These are phyloP conservation scores for Simmondsia chinensis DNA, from an alignment of 148 eudicot genomes.

Conservation along the genomic window DNA sequence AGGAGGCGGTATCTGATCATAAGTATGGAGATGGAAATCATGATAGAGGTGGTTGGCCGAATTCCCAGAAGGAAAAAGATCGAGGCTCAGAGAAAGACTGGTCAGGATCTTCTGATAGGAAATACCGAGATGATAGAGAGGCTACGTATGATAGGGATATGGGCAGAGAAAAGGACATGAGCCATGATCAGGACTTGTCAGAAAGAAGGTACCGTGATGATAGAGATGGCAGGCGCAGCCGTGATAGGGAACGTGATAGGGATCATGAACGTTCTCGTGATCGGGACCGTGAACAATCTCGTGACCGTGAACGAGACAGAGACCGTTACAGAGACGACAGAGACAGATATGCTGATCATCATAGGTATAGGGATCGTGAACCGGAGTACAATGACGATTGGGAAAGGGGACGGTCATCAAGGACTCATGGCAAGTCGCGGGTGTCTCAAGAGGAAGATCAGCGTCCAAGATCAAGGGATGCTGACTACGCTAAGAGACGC, in stretches of 20 bases:
- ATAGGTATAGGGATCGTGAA: constrained; percentile 57
- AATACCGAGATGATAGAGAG: constrained; percentile 72
- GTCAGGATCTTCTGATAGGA: constrained; percentile 62
- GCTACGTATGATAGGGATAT: constrained; percentile 61
- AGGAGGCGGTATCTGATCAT: constrained; percentile 79
- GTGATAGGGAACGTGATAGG: constrained; percentile 27
- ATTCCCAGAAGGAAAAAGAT: constrained; percentile 57
- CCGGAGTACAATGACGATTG: constrained; percentile 62
- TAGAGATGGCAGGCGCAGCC: constrained; percentile 30
- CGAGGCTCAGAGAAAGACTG: constrained; percentile 64
- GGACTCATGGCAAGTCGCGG: constrained; percentile 73
- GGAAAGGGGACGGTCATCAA: constrained; percentile 72
- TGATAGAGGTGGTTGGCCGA: constrained; percentile 55
- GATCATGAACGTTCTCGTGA: constrained; percentile 22
- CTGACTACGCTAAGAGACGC: constrained; percentile 80
- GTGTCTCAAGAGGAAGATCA: constrained; percentile 65
- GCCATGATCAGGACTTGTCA: constrained; percentile 33
- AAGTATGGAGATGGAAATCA: constrained; percentile 65
- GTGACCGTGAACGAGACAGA: constrained; percentile 24
- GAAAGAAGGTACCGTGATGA: constrained; percentile 41
- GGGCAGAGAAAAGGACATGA: constrained; percentile 32
- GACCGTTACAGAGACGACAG: constrained; percentile 69
- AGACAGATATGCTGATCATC: constrained; percentile 56
- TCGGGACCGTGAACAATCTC: constrained; percentile 25
- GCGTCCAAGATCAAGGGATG: constrained; percentile 73